These are phyloP conservation scores for Sporothrix brasiliensis DNA, from an alignment of 2,329 filamentous ascomycete genomes.

Conservation along the genomic window DNA sequence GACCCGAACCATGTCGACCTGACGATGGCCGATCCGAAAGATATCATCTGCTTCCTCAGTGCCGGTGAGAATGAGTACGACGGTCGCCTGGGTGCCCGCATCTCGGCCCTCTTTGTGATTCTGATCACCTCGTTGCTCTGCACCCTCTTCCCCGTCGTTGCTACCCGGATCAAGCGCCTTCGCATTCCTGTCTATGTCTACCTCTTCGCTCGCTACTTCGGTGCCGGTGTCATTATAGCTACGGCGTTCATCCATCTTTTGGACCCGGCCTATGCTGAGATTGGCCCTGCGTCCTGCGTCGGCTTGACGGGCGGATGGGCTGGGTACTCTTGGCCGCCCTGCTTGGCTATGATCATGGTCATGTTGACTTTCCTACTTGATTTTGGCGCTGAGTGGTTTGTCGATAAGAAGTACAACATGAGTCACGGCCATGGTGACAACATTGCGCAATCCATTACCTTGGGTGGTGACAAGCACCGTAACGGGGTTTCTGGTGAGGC, in stretches of 20 bases:
- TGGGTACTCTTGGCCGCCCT: conserved; percentile 79
- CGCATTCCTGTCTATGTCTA: conserved; percentile 67
- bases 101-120: conserved; percentile 77
- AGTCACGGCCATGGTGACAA: conserved; percentile 53
- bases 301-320: conserved; percentile 59
- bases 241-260: conserved; percentile 92
- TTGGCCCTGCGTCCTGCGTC: conserved; percentile 50
- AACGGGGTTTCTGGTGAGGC: not conserved
- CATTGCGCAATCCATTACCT: conserved; percentile 52
- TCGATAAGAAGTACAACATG: conserved; percentile 56
- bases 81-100: conserved; percentile 63
- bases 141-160: conserved; percentile 68
- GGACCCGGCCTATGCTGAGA: conserved; percentile 75
- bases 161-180: conserved; percentile 59
- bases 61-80: conserved; percentile 56
- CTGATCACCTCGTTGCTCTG: conserved; percentile 62
- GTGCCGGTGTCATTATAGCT: conserved; percentile 88
- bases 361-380: conserved; percentile 89
- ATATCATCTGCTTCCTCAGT: conserved; percentile 56
- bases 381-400: conserved; percentile 76
- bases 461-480: conserved; percentile 27
- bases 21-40: conserved; percentile 45
- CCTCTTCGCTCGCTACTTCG: conserved; percentile 87
- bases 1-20: conserved; percentile 51
- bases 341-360: conserved; percentile 82